Percentiles rank a stretch among this genome's conserved stretches.
phyloP scores from a whole-genome alignment of 2,329 filamentous ascomycete species.

The Diaporthe sp. region DNA sequence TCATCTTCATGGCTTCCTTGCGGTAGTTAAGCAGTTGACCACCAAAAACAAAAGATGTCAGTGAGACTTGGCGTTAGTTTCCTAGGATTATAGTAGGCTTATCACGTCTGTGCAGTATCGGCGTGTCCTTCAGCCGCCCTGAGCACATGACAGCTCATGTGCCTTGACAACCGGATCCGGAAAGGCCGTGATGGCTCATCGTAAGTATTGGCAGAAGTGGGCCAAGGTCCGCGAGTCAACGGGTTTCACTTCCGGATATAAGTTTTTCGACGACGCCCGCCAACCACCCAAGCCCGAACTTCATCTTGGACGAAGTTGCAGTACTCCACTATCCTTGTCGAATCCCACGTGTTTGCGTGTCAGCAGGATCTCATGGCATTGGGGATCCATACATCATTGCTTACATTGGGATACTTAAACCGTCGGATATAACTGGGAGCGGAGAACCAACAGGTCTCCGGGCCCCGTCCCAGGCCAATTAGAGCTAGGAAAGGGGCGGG shows the following conservation, averaged over 20 bases:
- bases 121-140: neutral
- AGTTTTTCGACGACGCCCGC: neutral
- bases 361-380: neutral
- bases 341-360: constrained; percentile 1
- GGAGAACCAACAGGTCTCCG: constrained; percentile 21
- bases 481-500: constrained; percentile 25
- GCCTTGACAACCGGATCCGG: constrained; percentile 5
- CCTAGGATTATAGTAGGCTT: neutral
- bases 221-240: constrained; percentile 17
- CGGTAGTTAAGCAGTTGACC: neutral
- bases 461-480: constrained; percentile 20
- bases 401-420: neutral
- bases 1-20: neutral
- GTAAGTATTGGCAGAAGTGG: constrained; percentile 1
- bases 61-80: neutral
- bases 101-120: neutral
- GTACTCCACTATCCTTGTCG: neutral
- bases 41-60: neutral
- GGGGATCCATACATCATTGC: neutral
- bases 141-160: neutral
- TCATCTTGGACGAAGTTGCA: neutral
- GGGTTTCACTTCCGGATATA: constrained; percentile 28
- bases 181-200: constrained; percentile 13
- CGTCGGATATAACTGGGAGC: constrained; percentile 15
- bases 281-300: neutral